Percentiles rank a stretch among this genome's conserved stretches.
These are phyloP conservation scores for Peribolospora baueri DNA, from an alignment of 768 basidiomycete genomes.

Conservation along the genomic window DNA sequence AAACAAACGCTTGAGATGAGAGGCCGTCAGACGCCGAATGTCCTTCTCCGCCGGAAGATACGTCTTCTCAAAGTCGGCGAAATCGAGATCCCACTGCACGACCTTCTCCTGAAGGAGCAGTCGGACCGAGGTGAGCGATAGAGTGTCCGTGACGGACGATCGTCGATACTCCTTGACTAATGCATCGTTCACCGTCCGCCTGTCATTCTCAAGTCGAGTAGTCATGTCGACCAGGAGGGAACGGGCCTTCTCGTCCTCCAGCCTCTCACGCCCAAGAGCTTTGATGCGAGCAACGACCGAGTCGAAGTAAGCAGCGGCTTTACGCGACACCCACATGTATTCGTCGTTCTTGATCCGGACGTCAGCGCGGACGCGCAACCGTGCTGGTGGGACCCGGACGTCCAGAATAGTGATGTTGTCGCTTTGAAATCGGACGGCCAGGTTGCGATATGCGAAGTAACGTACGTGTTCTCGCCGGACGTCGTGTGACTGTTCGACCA, in stretches of 20 bases:
- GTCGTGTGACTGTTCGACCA: constrained; percentile 78
- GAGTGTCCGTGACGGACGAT: constrained; percentile 55
- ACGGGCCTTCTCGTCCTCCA: constrained; percentile 46
- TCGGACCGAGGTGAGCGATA: constrained; percentile 64
- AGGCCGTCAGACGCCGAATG: constrained; percentile 22
- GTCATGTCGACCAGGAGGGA: constrained; percentile 37
- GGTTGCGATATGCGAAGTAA: constrained; percentile 42
- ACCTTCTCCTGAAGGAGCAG: constrained; percentile 75
- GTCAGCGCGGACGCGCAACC: constrained; percentile 63
- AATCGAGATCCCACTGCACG: constrained; percentile 89
- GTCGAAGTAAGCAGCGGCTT: constrained; percentile 32
- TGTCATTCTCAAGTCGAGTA: constrained; percentile 41
- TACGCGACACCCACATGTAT: constrained; percentile 46
- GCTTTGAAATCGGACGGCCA: constrained; percentile 45
- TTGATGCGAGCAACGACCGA: constrained; percentile 21
- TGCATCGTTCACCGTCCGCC: constrained; percentile 31
- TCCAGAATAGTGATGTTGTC: constrained; percentile 64
- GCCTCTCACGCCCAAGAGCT: constrained; percentile 6
- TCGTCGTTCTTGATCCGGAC: constrained; percentile 72
- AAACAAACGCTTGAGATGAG: constrained; percentile 21
- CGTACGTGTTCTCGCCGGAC: constrained; percentile 79
- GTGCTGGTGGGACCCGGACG: constrained; percentile 65
- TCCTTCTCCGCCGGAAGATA: constrained; percentile 30
- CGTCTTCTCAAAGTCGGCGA: constrained; percentile 40
- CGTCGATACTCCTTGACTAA: not conserved